These are phyloP conservation scores for Trichomonas tenax DNA, from an alignment of 208 protist genomes.

Conservation along the genomic window DNA sequence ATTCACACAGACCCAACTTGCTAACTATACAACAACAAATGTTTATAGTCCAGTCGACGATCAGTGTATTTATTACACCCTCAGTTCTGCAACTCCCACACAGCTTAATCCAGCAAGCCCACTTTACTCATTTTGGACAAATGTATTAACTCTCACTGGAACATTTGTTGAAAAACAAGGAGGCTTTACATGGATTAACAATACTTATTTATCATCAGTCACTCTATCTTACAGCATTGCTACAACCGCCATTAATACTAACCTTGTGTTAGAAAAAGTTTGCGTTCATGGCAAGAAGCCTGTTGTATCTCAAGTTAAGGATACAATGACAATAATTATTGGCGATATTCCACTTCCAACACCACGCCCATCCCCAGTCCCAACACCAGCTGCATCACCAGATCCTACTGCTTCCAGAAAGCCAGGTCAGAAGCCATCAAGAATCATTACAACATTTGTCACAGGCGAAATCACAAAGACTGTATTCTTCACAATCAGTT, in stretches of 20 bases:
- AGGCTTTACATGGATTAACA: neutral
- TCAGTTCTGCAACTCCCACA: neutral
- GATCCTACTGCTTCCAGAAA: no score
- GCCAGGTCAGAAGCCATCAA: neutral
- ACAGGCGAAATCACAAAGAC: neutral
- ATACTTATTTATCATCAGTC: neutral
- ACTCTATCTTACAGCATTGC: neutral
- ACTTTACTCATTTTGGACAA: neutral
- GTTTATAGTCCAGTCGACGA: neutral
- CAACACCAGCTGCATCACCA: neutral
- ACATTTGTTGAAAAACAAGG: neutral
- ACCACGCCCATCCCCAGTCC: neutral
- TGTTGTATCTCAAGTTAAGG: no score
- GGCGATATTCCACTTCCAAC: neutral
- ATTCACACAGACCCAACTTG: neutral
- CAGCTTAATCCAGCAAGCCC: neutral
- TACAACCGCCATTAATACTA: neutral
- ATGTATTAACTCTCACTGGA: neutral
- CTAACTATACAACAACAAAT: neutral
- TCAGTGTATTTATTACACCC: neutral
- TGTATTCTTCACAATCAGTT: neutral
- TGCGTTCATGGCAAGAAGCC: neutral
- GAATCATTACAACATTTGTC: neutral
- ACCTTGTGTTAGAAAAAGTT: neutral
- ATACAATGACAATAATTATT: neutral